Conservation (phyloP, 495 filamentous ascomycete species). For the Lasiosphaeria hispida region DNA sequence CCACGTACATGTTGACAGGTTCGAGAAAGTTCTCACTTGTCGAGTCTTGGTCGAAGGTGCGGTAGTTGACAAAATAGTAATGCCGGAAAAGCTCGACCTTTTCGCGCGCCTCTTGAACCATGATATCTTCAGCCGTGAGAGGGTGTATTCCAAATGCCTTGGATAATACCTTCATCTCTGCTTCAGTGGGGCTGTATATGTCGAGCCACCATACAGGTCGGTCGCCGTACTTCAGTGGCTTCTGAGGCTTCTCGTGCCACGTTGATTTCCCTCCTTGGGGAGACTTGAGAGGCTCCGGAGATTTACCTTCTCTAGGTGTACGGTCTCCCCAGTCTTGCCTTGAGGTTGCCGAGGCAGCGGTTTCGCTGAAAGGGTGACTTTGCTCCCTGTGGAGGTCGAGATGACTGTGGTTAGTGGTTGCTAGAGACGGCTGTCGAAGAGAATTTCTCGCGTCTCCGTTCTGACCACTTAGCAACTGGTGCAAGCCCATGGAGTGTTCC, state of each 20-base stretch:
- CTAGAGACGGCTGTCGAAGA: conserved; percentile 35
- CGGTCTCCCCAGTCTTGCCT: conserved; percentile 18
- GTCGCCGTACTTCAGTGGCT: conserved; percentile 73
- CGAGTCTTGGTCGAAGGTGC: conserved; percentile 91
- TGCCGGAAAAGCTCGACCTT: conserved; percentile 96
- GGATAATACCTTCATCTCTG: conserved; percentile 86
- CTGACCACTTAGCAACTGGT: conserved; percentile 25
- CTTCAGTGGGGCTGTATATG: conserved; percentile 82
- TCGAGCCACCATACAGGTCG: conserved; percentile 96
- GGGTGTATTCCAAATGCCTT: conserved; percentile 95
- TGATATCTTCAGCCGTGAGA: conserved; percentile 91
- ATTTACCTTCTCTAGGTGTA: conserved; percentile 21
- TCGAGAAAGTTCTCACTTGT: conserved; percentile 86
- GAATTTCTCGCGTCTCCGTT: conserved; percentile 30
- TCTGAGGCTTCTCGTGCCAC: conserved; percentile 4
- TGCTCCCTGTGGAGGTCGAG: conserved; percentile 21
- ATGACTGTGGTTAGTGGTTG: conserved; percentile 26
- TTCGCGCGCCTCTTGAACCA: conserved; percentile 93
- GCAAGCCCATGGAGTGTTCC: conserved; percentile 24
- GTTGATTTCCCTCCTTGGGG: conserved; percentile 11
- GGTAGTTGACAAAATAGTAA: conserved; percentile 98
- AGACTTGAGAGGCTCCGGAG: conserved; percentile 24
- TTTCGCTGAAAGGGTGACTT: conserved; percentile 12
- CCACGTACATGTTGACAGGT: conserved; percentile 95
- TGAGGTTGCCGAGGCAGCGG: conserved; percentile 9